These are phyloP conservation scores for Puccinia brachypodii DNA, from an alignment of 1,284 basidiomycete species.

Conservation along the genomic window DNA sequence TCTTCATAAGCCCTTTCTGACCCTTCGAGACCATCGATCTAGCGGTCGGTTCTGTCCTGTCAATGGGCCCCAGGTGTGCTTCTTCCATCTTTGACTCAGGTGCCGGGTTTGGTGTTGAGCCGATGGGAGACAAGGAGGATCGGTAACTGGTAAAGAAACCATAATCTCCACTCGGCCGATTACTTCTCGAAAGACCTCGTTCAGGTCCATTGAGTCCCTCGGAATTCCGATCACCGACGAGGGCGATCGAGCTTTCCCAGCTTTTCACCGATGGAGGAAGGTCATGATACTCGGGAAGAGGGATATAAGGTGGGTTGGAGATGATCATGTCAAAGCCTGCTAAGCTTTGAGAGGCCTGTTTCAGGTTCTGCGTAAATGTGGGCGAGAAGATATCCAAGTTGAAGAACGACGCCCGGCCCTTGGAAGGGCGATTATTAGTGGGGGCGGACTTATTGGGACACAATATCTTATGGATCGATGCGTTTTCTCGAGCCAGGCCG, in stretches of 20 bases:
- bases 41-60: background rate
- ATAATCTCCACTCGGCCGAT: background rate
- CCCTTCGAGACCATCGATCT: background rate
- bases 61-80: background rate
- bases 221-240: constrained; percentile 63
- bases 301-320: constrained; percentile 91
- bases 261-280: constrained; percentile 70
- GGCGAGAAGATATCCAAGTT: constrained; percentile 36
- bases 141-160: constrained; percentile 28
- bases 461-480: constrained; percentile 60
- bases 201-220: background rate
- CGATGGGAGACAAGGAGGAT: background rate
- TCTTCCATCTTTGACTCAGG: background rate
- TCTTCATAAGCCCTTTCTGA: no score
- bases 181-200: background rate
- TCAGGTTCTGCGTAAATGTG: constrained; percentile 14
- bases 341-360: constrained; percentile 13
- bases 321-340: constrained; percentile 71
- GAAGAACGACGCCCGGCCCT: constrained; percentile 54
- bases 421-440: constrained; percentile 4
- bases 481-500: constrained; percentile 71
- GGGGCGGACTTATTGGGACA: background rate
- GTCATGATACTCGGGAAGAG: constrained; percentile 65
- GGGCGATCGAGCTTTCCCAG: constrained; percentile 75
- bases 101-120: background rate